These are phyloP conservation scores for Ettlia oleoabundans DNA, from an alignment of 139 green algal species.

Conservation along the genomic window DNA sequence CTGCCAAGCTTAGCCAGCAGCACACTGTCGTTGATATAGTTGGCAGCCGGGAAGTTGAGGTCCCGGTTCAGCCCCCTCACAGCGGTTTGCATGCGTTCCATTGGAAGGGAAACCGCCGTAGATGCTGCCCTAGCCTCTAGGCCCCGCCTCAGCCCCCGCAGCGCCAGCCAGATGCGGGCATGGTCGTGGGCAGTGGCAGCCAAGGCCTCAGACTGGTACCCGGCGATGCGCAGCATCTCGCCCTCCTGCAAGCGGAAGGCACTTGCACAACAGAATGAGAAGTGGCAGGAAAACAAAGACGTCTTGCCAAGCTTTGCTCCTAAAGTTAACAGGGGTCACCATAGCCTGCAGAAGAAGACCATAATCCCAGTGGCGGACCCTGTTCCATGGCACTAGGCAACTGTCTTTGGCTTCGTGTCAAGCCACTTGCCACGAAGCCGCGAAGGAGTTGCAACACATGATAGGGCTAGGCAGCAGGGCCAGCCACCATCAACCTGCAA, in stretches of 20 bases:
- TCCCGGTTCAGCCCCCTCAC: neutral
- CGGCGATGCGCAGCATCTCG: neutral
- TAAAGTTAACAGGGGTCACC: too few species aligned
- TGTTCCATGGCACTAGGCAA: too few species aligned
- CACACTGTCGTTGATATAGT: neutral
- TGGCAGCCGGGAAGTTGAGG: neutral
- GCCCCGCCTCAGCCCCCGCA: neutral
- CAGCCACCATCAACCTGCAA: neutral
- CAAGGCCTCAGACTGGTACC: neutral
- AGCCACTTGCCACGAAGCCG: too few species aligned
- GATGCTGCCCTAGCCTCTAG: neutral
- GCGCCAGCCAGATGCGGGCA: neutral
- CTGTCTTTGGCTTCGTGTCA: too few species aligned
- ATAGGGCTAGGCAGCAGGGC: too few species aligned
- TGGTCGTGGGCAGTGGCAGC: constrained; percentile 17
- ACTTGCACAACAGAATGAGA: too few species aligned
- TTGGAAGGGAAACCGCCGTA: too few species aligned
- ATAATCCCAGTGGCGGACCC: too few species aligned
- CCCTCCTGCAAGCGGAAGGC: neutral
- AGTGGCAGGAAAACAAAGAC: too few species aligned
- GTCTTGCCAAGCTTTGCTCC: too few species aligned
- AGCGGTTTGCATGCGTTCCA: neutral
- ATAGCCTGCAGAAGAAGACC: too few species aligned
- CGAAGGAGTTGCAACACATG: too few species aligned
- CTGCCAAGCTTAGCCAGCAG: constrained; percentile 2